Evolutionary conservation across 257 asterid genomes (phyloP), one percentile per base, ranked within the genome.

Genomic region (Anisodus tanguticus): DNA sequence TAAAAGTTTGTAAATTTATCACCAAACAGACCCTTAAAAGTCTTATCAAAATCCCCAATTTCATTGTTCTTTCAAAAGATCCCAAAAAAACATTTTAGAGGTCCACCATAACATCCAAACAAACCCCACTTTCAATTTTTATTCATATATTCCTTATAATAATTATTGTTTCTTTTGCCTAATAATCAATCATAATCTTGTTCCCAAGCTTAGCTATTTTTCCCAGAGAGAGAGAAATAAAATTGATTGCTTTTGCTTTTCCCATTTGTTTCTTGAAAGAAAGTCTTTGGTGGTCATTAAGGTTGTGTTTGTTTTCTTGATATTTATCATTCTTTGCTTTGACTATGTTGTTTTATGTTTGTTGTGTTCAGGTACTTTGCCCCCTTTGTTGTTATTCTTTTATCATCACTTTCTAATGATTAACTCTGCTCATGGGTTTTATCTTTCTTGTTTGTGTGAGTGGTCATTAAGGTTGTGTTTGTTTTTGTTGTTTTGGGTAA

Each of bases 51-150:
- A 57, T 67, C 45, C 55, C 26, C 72, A 13, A 43, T 82, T 31
- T 47, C 45, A 4, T 78, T 39, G 22, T 31, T 76, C 74, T 67
- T 26, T 58, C 58, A 66, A 83, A 86, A 85, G 84, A 85, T 71
- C 71, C 88, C 88, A 87, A 69, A 87, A 87, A 63, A 84, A 81
- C 35, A 31, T 31, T 71, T 76, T 81, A 79, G 69, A 81, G 86
- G 84, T 66, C 89, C 86, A 80, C 85, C 84, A 71, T 63, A 22
- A 31, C 84, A 77, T 81, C 80, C 68, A 70, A 80, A 71, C 67
- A 84, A 15, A 39, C 84, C 88, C 85, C 85, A 81, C 83, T 53
- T 54, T 59, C 60, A 81, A 12, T 35, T 67, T 84, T 63, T 78
- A 77, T 84, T 87, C 84, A 22, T 79, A 68, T 12, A 31, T 58